Conservation (phyloP, 2,329 filamentous ascomycete species). For the Trichoderma sp. region DNA sequence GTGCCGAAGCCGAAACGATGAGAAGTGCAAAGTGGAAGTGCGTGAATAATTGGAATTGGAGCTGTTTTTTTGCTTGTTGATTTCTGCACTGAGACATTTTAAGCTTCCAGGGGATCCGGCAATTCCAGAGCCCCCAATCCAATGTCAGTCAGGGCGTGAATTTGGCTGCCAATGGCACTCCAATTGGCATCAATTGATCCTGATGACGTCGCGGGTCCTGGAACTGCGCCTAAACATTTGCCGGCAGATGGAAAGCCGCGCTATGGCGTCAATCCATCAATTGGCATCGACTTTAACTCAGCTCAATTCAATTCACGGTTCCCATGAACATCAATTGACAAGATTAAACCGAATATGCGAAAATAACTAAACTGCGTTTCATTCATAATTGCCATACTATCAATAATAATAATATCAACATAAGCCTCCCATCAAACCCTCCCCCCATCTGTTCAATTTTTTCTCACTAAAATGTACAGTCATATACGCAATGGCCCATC, state of each 20-base stretch:
- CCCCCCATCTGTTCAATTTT: background rate
- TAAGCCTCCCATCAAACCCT: background rate
- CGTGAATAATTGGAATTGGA: background rate
- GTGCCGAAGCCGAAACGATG: background rate
- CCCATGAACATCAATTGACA: background rate
- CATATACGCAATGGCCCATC: constrained; percentile 27
- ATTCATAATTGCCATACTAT: constrained; percentile 13
- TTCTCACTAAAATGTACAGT: constrained; percentile 25
- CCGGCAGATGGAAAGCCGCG: background rate
- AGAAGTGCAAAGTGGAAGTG: background rate
- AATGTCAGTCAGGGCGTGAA: no score
- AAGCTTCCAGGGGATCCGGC: constrained; percentile 8
- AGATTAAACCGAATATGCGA: background rate
- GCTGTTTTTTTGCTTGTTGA: background rate
- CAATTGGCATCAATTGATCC: background rate
- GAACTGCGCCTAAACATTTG: background rate
- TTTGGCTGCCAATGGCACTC: background rate
- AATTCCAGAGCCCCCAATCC: background rate
- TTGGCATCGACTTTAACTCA: background rate
- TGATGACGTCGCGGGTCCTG: background rate
- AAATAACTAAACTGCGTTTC: background rate
- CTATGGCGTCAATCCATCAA: background rate
- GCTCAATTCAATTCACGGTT: background rate
- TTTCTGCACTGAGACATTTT: constrained; percentile 9
- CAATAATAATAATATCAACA: background rate